Base-by-base conservation (phyloP, 257 asterid species). In the Solanum lycopersicoides region DNA sequence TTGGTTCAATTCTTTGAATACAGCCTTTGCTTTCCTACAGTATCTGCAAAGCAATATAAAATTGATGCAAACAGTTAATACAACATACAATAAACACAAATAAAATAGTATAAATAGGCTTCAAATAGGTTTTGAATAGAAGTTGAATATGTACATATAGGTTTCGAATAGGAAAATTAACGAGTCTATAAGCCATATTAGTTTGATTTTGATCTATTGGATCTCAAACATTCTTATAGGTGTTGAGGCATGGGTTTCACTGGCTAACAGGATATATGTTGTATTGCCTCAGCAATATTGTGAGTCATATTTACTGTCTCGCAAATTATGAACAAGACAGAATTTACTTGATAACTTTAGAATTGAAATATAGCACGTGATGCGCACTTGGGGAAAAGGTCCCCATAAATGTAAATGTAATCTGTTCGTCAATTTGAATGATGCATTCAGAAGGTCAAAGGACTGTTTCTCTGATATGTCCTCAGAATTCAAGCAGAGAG, bases 21-120 rank as follows among this genome's bases (percentile, higher is more conserved):
- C 98, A 65, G 91, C 90, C 90, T 97, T 97, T n/a, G 99, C 99
- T 92, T 92, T 92, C 92, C 91, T 94, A 92, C 99, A 97, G 92
- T 95, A 95, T 85, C 99, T 97, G 87, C 89, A 88, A 11, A 89
- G 53, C 88, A 88, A 56, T 16, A 28, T 63, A 77, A n/a, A 6
- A 63, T 10, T 80, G 18, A 47, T 9, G 16, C 68, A 80, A 79
- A 47, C 20, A 9, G 30, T 47, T 30, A 28, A 47, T 30, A 5
- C 12, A 16, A 47, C 42, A 80, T 30, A 80, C 25, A 28, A 80
- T 47, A 47, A 47, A 47, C 44, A 47, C 28, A 30, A 80, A 80
- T 28, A 30, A 47, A 23, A 45, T 15, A 28, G 30, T 28, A 28
- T 28, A 28, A 28, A 28, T 28, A 28, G 30, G 30, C 30, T 28